Conservation (phyloP, 2,329 filamentous ascomycete species). For the Cytospora chrysosperma region DNA sequence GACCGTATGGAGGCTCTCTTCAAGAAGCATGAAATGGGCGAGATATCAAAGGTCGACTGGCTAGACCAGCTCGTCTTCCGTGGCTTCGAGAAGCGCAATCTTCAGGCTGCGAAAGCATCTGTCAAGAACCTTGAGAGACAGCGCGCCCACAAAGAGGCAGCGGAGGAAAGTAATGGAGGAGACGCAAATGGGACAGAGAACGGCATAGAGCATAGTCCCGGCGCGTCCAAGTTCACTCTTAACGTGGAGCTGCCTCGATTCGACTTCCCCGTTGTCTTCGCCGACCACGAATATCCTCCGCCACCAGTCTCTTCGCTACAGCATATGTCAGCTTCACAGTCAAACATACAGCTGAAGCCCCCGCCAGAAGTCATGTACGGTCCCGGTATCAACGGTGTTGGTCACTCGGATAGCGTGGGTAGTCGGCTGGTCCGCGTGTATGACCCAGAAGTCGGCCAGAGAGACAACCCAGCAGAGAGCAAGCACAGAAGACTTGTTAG, state of each 20-base stretch:
- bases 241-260: constrained; percentile 92
- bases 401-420: constrained; percentile 49
- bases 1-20: constrained; percentile 86
- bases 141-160: constrained; percentile 38
- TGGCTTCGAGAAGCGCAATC: constrained; percentile 75
- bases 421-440: constrained; percentile 79
- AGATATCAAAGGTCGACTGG: constrained; percentile 92
- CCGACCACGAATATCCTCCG: constrained; percentile 86
- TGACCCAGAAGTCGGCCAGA: constrained; percentile 85
- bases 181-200: constrained; percentile 35
- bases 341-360: constrained; percentile 71
- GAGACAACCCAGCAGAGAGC: constrained; percentile 90
- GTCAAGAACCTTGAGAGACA: constrained; percentile 57
- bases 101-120: constrained; percentile 63
- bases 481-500: constrained; percentile 92
- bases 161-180: constrained; percentile 32
- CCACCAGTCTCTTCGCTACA: constrained; percentile 78
- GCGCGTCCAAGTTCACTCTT: constrained; percentile 68
- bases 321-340: constrained; percentile 60
- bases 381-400: constrained; percentile 77
- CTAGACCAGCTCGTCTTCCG: constrained; percentile 92
- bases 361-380: constrained; percentile 87
- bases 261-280: constrained; percentile 93
- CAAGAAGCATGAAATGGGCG: constrained; percentile 98
- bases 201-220: constrained; percentile 47